Percentiles rank a stretch among this genome's conserved stretches.
These are phyloP conservation scores for Chrysanthemum seticuspe DNA, from an alignment of 129 eudicot genomes.

Conservation along the genomic window DNA sequence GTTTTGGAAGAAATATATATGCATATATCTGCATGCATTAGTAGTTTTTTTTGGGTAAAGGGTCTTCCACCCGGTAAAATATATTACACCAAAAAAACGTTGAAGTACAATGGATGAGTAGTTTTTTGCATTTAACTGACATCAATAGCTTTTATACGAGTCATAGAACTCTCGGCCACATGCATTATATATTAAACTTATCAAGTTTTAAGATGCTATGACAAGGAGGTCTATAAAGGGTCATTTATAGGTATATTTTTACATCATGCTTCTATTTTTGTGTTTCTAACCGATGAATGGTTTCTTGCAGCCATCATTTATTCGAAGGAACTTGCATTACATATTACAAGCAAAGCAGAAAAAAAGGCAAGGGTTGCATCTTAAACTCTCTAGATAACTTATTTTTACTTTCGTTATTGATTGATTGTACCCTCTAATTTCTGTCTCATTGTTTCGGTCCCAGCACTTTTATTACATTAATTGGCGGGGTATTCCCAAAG, in stretches of 20 bases:
- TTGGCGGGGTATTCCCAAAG: background rate
- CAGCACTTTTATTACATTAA: background rate
- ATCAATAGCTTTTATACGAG: background rate
- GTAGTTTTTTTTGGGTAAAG: background rate
- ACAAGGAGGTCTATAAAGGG: constrained; percentile 2
- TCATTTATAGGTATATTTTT: background rate
- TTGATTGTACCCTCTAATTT: too few species aligned
- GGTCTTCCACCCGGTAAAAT: too few species aligned
- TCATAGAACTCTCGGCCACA: constrained; percentile 12
- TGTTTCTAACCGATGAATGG: constrained; percentile 27
- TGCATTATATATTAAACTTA: background rate
- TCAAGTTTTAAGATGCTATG: constrained; percentile 12
- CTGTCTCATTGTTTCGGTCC: background rate
- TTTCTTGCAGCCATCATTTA: constrained; percentile 78
- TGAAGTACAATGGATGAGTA: background rate
- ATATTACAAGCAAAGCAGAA: constrained; percentile 68
- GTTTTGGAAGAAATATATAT: constrained; percentile 7
- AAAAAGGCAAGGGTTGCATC: constrained; percentile 47
- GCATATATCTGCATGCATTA: constrained; percentile 16
- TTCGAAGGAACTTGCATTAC: constrained; percentile 84
- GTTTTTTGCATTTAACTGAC: constrained; percentile 13
- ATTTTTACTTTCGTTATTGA: background rate
- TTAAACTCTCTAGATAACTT: background rate
- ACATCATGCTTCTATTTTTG: background rate
- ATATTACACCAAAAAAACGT: too few species aligned